Percentiles rank a stretch among this genome's conserved stretches.
Evolutionary conservation across 805 yeast genomes (phyloP).

Genomic region (Pichia manshurica): DNA sequence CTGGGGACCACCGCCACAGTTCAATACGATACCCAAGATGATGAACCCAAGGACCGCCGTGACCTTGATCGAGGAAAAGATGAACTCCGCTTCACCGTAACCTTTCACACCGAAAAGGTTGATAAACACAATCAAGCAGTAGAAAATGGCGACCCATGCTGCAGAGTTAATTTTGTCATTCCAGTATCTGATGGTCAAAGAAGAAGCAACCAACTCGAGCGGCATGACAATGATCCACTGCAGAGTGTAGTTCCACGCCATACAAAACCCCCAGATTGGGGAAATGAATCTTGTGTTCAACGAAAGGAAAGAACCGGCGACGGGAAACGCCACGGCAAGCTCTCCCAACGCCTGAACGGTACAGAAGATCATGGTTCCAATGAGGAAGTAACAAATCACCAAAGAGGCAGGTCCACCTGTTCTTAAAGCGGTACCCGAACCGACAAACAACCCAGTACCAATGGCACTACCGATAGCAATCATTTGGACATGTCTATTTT

Average conservation of each 20-base stretch:
- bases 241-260: slow-evolving; percentile 50
- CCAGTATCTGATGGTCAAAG: slow-evolving; percentile 45
- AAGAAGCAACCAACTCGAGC: slow-evolving; percentile 47
- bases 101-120: slow-evolving; percentile 57
- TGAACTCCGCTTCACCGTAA: slow-evolving; percentile 61
- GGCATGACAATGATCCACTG: slow-evolving; percentile 49
- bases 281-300: slow-evolving; percentile 54
- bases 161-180: slow-evolving; percentile 40
- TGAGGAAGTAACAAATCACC: slow-evolving; percentile 49
- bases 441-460: slow-evolving; percentile 75
- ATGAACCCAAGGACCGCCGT: slow-evolving; percentile 51
- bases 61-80: slow-evolving; percentile 49
- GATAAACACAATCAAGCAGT: slow-evolving; percentile 40
- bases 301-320: slow-evolving; percentile 50
- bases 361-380: slow-evolving; percentile 52
- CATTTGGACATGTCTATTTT: slow-evolving; percentile 65
- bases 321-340: slow-evolving; percentile 53
- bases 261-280: slow-evolving; percentile 52
- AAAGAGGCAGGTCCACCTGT: slow-evolving; percentile 66
- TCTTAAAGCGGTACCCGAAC: slow-evolving; percentile 54
- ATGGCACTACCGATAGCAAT: slow-evolving; percentile 77
- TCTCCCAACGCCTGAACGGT: slow-evolving; percentile 62
- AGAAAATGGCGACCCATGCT: slow-evolving; percentile 50
- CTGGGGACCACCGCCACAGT: slow-evolving; percentile 58
- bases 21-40: slow-evolving; percentile 45